Percentiles rank a stretch among this genome's conserved stretches.
These are phyloP conservation scores for Clarireedia monteithiana DNA, from an alignment of 2,329 filamentous ascomycete species.

Conservation along the genomic window DNA sequence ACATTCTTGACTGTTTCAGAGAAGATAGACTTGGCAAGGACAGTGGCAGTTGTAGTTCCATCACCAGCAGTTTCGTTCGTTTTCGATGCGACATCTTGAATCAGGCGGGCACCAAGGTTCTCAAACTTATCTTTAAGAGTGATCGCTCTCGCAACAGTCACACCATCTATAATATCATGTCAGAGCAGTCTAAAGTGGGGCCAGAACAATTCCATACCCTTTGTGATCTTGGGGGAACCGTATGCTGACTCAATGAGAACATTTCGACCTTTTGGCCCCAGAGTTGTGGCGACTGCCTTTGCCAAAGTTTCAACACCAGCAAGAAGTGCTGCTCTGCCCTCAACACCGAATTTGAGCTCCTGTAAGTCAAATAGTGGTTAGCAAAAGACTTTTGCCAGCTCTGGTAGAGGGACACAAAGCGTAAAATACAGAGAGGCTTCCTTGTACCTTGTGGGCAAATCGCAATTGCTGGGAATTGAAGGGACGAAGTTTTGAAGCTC, in stretches of 20 bases:
- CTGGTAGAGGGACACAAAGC: background rate
- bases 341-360: slow-evolving; percentile 98
- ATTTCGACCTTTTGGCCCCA: slow-evolving; percentile 97
- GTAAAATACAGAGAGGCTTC: background rate
- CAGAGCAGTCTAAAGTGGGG: background rate
- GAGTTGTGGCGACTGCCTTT: slow-evolving; percentile 89
- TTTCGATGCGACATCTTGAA: slow-evolving; percentile 98
- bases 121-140: slow-evolving; percentile 98
- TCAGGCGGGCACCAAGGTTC: slow-evolving; percentile 92
- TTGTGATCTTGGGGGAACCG: slow-evolving; percentile 98
- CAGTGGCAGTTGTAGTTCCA: slow-evolving; percentile 95
- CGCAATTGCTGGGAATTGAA: slow-evolving; percentile 68
- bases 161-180: slow-evolving; percentile 55
- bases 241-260: slow-evolving; percentile 98
- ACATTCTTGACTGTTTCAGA: slow-evolving; percentile 99
- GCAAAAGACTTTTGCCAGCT: background rate
- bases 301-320: slow-evolving; percentile 95
- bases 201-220: slow-evolving; percentile 54
- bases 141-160: slow-evolving; percentile 84
- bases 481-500: slow-evolving; percentile 55
- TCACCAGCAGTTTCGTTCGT: slow-evolving; percentile 99
- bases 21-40: slow-evolving; percentile 96
- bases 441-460: slow-evolving; percentile 89
- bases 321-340: slow-evolving; percentile 80
- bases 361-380: slow-evolving; percentile 32